Evolutionary conservation across 2,329 filamentous ascomycete genomes (phyloP), one percentile per base, ranked within the genome.

Genomic region (Chaetomium sp.): DNA sequence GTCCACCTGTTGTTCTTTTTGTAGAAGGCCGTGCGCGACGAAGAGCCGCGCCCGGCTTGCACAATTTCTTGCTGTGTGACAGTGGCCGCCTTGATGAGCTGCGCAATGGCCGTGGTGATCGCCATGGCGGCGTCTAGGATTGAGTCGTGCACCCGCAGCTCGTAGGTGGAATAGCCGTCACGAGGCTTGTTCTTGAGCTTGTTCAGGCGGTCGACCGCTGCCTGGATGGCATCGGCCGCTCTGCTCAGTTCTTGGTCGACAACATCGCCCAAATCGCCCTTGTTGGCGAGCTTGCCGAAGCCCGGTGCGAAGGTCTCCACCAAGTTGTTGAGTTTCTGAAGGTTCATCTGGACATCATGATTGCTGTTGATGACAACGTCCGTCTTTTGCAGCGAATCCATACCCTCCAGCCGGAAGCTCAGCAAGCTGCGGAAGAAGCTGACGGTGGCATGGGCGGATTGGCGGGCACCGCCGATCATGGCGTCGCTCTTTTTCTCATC

Each of bases 1-100:
- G 95, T 99, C 95, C 95, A 99, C 60, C 95, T 87, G 80, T 98
- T 99, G 85, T 99, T 97, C 83, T 98, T 98, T 85, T 98, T 98
- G 88, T 99, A 99, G 78, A 99, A 99, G 27, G 93, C 93, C 1
- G 93, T 96, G 64, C 89, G 87, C 53, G 92, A 96, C 59, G 91
- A 92, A 29, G 89, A 90, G 42, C 95, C 95, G 23, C 91, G 89
- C 8, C 95, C 95, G 68, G 96, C 92, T 69, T 93, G 89, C 51
- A 99, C 95, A 74, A 99, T 99, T 80, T 99, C 95, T 76, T 96
- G 89, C 76, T 99, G 95, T 1, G 94, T 96, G 21, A 85, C 88
- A 0, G 94, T 96, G 7, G 95, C 95, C 0, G 95, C 95, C 78
- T 95, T 94, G 82, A 99, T 98, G 64, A 99, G 86, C 75, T 92